Evolutionary conservation across 352 stramenopile genomes (phyloP), one percentile per base, ranked within the genome.

Genomic region (Globisporangium orthogonon): DNA sequence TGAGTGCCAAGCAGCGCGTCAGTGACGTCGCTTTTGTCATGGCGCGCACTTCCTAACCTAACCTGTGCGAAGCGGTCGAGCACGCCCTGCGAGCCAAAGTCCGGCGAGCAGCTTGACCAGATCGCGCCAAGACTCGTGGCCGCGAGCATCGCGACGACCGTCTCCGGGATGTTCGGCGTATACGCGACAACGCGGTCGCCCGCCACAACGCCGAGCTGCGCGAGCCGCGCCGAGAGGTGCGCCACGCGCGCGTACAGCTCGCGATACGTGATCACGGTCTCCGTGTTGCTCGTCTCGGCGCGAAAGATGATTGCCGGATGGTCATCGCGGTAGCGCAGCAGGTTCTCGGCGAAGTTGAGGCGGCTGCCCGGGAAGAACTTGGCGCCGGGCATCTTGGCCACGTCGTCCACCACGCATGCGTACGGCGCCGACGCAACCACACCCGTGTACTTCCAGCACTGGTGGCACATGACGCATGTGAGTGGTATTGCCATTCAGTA

Each of bases 41-140:
- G 3, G 10, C 2, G 37, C 10, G 37, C 11, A 4, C 50, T 28
- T 37, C 33, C 39, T 2, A 15, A 18, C 28, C 18, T 17, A 7
- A 50, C 68, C 70, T 95, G 85, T 15, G 78, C 74, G 62, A 95
- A 89, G 29, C 86, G 73, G 58, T 95, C 86, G 17, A 89, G 65
- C 30, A 95, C 80, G 4, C 86, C 86, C 53, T 87, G 72, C 5
- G 84, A 72, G n/a, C 86, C 86, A 59, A 95, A 95, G 61, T 95
- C 86, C 7, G 86, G 83, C 18, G 86, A 95, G 67, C 86, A 95
- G 53, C 76, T 90, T 35, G 81, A 91, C 74, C 73, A 91, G 28
- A 88, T 71, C 10, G 76, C 81, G 6, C 78, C 80, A 35, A 91
- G 60, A 51, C 71, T 89, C 43, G 80, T 89, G 11, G 81, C 71